phyloP scores from a whole-genome alignment of 768 basidiomycete genomes.

The Amanita muscaria region DNA sequence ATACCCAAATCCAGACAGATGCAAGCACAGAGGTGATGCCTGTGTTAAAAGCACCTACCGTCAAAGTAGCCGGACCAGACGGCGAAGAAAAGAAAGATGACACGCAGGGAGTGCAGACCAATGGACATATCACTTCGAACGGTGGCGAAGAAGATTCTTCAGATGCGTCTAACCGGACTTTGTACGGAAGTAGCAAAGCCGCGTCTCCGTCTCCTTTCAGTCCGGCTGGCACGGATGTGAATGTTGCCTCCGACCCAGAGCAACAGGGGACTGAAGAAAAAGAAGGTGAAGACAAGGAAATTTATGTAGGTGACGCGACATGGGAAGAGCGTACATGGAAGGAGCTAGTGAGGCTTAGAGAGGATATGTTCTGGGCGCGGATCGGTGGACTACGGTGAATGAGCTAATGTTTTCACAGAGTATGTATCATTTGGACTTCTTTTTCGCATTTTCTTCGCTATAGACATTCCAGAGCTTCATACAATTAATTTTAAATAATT shows the following conservation, averaged over 20 bases:
- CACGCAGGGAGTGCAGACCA: not conserved
- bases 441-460: too few species aligned
- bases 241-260: not conserved
- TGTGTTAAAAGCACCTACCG: too few species aligned
- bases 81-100: too few species aligned
- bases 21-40: too few species aligned
- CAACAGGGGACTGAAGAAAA: slow-evolving; percentile 7
- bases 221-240: not conserved
- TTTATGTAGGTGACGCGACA: slow-evolving; percentile 55
- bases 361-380: slow-evolving; percentile 84
- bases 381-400: slow-evolving; percentile 38
- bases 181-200: slow-evolving; percentile 5
- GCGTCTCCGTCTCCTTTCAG: not conserved
- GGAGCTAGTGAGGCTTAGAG: slow-evolving; percentile 60
- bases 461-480: too few species aligned
- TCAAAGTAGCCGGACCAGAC: too few species aligned
- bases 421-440: too few species aligned
- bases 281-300: slow-evolving; percentile 18
- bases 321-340: slow-evolving; percentile 89
- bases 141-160: not conserved
- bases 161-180: not conserved
- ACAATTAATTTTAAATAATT: too few species aligned
- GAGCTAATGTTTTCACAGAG: too few species aligned
- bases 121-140: not conserved
- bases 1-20: too few species aligned